Evolutionary conservation across 2,329 filamentous ascomycete species (phyloP), one percentile per base, ranked within the genome.

Genomic region (Scopulariopsis brevicaulis): DNA sequence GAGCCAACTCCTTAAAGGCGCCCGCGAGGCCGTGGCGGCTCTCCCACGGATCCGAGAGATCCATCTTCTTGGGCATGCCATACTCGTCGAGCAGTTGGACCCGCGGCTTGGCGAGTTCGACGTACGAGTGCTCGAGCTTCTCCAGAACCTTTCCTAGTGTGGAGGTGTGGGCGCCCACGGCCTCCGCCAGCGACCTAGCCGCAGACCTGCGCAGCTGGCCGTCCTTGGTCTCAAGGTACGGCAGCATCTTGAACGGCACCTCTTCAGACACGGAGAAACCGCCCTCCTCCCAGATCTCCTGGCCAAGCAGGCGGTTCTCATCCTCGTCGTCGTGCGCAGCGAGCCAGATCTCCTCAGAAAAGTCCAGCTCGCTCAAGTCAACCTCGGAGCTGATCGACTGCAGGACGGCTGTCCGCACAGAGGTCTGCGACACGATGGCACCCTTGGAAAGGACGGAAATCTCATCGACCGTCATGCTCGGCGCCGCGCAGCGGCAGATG

Each of bases 251-350:
- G 59, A 77, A 69, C 8, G 89, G 83, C 10, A 89, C 81, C 7
- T 86, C 78, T 22, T 82, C 74, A 1, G 82, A 80, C 14, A 93
- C 74, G 60, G 86, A 74, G 60, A 97, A 87, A 8, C 83, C 87
- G 67, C 93, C 96, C 66, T 96, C 94, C 66, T 96, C 90, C 94
- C 94, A 99, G 40, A 99, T 96, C 14, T 93, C 89, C 56, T 79
- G 81, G 7, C 89, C 93, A 57, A 96, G 77, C 53, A 91, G 89
- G 10, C 80, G 81, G 65, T 97, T 97, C 68, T 97, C 92, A 51
- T 87, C 83, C 22, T 90, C 83, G 64, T 96, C 90, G 63, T 99
- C 94, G 65, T 99, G 92, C 66, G 86, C 93, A 51, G 89, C 89
- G 50, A 99, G 79, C 91, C 91, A 99, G 24, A 99, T 87, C 68